A percentile compares a stretch with the other conserved stretches of the same genome.
Conservation (phyloP, 1,284 basidiomycete genomes). For the Sanghuangporus weigelae region DNA sequence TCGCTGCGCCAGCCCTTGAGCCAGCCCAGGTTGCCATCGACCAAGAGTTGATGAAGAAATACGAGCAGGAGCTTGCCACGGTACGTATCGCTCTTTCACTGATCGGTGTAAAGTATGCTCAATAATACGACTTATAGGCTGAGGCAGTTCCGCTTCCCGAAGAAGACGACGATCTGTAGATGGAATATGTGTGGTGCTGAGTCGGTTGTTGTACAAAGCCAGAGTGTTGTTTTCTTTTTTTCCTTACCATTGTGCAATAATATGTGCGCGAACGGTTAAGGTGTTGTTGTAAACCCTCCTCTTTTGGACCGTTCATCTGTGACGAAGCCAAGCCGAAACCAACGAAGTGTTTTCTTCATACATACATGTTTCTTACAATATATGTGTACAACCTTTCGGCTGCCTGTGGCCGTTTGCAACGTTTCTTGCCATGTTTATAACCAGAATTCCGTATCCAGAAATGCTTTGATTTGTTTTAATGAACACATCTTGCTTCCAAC, state of each 20-base stretch:
- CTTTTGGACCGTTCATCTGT: background rate
- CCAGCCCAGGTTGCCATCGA: constrained; percentile 94
- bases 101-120: background rate
- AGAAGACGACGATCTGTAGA: constrained; percentile 69
- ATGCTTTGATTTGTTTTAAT: background rate
- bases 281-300: background rate
- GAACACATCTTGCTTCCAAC: background rate
- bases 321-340: constrained; percentile 1
- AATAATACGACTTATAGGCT: constrained; percentile 39
- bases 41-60: constrained; percentile 74
- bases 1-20: constrained; percentile 92
- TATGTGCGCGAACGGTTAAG: background rate
- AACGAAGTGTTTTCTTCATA: constrained; percentile 1
- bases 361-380: background rate
- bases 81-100: constrained; percentile 33
- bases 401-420: background rate
- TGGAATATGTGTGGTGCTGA: constrained; percentile 1
- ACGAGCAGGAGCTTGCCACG: constrained; percentile 74
- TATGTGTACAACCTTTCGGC: background rate
- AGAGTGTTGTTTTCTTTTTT: background rate
- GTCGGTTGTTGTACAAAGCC: background rate
- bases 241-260: background rate
- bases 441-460: background rate
- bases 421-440: too few species aligned
- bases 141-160: constrained; percentile 73